Evolutionary conservation across 371 early-diverging fungal species (phyloP), one percentile per base, ranked within the genome.

Genomic region (Lichtheimia ornata): DNA sequence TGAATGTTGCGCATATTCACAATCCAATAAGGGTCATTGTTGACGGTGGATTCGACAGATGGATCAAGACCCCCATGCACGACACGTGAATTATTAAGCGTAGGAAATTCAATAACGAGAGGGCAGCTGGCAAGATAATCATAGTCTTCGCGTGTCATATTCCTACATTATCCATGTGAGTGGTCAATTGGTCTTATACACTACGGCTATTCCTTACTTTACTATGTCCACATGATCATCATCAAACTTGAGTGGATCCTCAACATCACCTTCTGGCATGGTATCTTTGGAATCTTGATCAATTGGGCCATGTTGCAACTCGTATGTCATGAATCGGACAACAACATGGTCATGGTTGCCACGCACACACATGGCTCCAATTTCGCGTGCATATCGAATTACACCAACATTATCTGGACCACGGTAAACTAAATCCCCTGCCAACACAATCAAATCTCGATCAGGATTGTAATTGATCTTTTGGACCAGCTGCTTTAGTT

Each of bases 301-400:
- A 3, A 74, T 60, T 40, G 60, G 52, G 4, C 80, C 80, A 18
- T 67, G 66, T 50, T 62, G 17, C 14, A 66, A 50, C 44, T 74
- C 64, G 58, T 73, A 89, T 17, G 83, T 79, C 60, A 79, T 79
- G 74, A 88, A 84, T 3, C 87, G 78, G 11, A 91, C 51, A 3
- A 89, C 83, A 52, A 83, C 77, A 64, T 91, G 90, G 50, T 91
- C 92, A 52, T 91, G 91, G 60, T 91, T 91, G n/a, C 92, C 92
- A 11, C 91, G 84, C 3, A 88, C 88, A 67, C 87, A 83, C 53
- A 79, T 63, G 11, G 86, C 86, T 15, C 76, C 75, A 5, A 88
- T 44, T 22, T 79, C 61, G 27, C 71, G 64, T 0, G 86, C 88
- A 22, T 73, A 66, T 30, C 80, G 72, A 42, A 91, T 66, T 1